phyloP scores from a whole-genome alignment of 2,329 filamentous ascomycete genomes.

The Hirsutella rhossiliensis region DNA sequence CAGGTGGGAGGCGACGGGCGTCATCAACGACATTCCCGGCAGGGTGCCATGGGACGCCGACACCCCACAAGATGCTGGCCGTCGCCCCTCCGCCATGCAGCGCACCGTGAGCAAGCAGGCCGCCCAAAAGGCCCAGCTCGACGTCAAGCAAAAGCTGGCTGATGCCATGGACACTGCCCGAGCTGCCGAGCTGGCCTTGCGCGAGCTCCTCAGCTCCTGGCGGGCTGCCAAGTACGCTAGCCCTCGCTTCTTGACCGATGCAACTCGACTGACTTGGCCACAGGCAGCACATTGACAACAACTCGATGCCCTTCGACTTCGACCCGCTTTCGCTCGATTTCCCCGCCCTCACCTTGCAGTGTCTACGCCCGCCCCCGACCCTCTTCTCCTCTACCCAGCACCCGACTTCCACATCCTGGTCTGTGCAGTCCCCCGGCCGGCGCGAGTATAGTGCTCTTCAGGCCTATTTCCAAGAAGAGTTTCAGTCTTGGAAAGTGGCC shows the following conservation, averaged over 20 bases:
- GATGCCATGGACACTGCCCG: conserved; percentile 69
- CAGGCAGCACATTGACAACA: conserved; percentile 43
- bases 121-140: conserved; percentile 48
- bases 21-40: conserved; percentile 60
- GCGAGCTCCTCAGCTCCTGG: conserved; percentile 71
- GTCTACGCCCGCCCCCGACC: conserved; percentile 69
- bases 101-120: conserved; percentile 37
- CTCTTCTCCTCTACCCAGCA: conserved; percentile 74
- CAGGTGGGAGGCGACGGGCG: conserved; percentile 66
- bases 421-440: conserved; percentile 60
- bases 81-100: conserved; percentile 20
- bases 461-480: conserved; percentile 53
- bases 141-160: conserved; percentile 48
- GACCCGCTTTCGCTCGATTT: conserved; percentile 79
- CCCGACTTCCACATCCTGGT: conserved; percentile 68
- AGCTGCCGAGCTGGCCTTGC: conserved; percentile 73
- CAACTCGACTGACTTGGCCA: conserved; percentile 6
- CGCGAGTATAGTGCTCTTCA: conserved; percentile 64
- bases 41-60: conserved; percentile 20
- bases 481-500: conserved; percentile 50
- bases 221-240: conserved; percentile 68
- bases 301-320: conserved; percentile 58
- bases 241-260: neutral
- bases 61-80: conserved; percentile 21
- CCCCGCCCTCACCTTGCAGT: conserved; percentile 69